Evolutionary conservation across 257 asterid species (phyloP).

Genomic region (Mitragyna speciosa): DNA sequence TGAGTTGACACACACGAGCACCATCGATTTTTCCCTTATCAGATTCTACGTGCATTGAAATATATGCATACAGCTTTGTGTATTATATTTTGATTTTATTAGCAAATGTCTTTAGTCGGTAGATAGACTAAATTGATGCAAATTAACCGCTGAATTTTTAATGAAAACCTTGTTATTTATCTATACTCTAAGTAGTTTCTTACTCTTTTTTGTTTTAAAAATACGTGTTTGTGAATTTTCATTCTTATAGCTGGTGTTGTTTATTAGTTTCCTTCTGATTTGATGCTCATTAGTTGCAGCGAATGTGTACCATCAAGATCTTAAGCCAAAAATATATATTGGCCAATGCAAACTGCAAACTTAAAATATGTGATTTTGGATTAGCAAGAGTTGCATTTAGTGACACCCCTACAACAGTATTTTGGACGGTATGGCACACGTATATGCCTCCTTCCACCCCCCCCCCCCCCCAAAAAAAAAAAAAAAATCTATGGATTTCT

Average conservation of each 20-base stretch:
- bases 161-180: constrained; percentile 1
- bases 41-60: constrained; percentile 83
- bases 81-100: background rate
- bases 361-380: constrained; percentile 90
- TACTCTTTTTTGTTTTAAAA: background rate
- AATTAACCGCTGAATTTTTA: background rate
- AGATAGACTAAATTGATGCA: background rate
- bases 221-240: background rate
- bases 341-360: constrained; percentile 98
- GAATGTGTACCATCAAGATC: constrained; percentile 89
- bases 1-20: constrained; percentile 89
- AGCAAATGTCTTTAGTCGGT: background rate
- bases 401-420: constrained; percentile 78
- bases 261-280: constrained; percentile 21
- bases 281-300: constrained; percentile 54
- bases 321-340: constrained; percentile 89
- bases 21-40: constrained; percentile 87
- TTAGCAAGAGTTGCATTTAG: constrained; percentile 88
- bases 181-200: background rate
- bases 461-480: no score
- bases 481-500: background rate
- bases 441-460: background rate
- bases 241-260: background rate
- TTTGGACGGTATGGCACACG: constrained; percentile 93
- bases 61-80: constrained; percentile 83